Percentiles rank a stretch among this genome's conserved stretches.
These are phyloP conservation scores for Rubia balearica DNA, from an alignment of 305 asterid genomes.

Conservation along the genomic window DNA sequence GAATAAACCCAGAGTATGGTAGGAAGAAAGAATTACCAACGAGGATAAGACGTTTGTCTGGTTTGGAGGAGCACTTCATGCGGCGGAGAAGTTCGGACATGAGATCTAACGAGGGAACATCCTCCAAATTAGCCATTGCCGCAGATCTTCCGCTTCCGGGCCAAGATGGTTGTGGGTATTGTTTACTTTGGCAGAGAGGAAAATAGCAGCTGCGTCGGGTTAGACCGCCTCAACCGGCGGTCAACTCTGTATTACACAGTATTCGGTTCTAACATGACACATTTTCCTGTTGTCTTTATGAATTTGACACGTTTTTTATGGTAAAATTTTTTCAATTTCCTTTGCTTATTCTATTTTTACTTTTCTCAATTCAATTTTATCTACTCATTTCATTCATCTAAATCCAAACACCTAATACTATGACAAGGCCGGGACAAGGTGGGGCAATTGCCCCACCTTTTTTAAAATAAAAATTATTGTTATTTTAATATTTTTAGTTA, in stretches of 20 bases:
- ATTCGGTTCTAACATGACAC: too few species aligned
- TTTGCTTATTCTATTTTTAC: too few species aligned
- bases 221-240: neutral
- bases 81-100: conserved; percentile 75
- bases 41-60: conserved; percentile 67
- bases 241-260: neutral
- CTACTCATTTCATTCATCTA: too few species aligned
- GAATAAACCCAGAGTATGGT: neutral
- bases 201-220: neutral
- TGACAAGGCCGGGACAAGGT: too few species aligned
- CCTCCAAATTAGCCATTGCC: conserved; percentile 29
- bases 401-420: too few species aligned
- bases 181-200: neutral
- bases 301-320: too few species aligned
- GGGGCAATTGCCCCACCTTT: too few species aligned
- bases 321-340: too few species aligned
- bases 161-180: neutral
- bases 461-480: too few species aligned
- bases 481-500: too few species aligned
- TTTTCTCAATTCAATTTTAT: too few species aligned
- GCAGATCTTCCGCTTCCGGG: conserved; percentile 1
- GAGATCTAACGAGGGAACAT: conserved; percentile 54
- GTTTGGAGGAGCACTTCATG: conserved; percentile 54
- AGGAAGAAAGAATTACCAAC: conserved; percentile 30
- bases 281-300: too few species aligned